Base-by-base conservation (phyloP, 768 basidiomycete species). In the Pleurotus giganteus region DNA sequence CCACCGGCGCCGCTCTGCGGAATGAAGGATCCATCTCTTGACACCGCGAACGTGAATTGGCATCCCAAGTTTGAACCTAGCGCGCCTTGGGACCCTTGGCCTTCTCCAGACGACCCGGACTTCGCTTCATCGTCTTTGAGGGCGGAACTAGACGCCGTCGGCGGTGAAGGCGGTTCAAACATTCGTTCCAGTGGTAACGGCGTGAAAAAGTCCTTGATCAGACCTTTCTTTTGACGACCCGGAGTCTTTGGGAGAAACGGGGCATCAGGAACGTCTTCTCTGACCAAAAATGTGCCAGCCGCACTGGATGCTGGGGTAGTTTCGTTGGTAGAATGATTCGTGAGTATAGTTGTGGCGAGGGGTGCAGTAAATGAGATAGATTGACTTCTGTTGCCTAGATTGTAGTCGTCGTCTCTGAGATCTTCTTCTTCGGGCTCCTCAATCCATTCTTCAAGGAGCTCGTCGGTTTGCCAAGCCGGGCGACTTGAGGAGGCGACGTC, bases 131-230 rank as follows among this genome's bases (percentile, higher is more conserved):
- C 47, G 52, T 57, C 47, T 31, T 58, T 36, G 63, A 57, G 61
- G 47, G 47, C 12, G 53, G 29, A 32, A 54, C 58, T 9, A n/a
- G 55, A 47, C 7, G 61, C 60, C 15, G 68, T 63, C 4, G 89
- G 90, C 3, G 91, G 91, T 5, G 92, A 91, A 1, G 94, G 94
- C 6, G 94, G 94, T 58, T 95, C 90, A 60, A 96, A 97, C 91
- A 97, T 93, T 53, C 80, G 81, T 70, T 97, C 94, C 7, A 97
- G 76, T 23, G 88, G 86, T 52, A 94, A 67, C 0, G 93, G 92
- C 53, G 86, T 91, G 74, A 98, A 98, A 65, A 98, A 83, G 69
- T 89, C 85, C 70, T 89, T 92, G 43, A 85, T 79, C 34, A 73
- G 62, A n/a, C 74, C 71, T 57, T 83, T 86, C 66, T 83, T 84